Conservation (phyloP, 176 grass and related monocot genomes). For the Zizania latifolia region DNA sequence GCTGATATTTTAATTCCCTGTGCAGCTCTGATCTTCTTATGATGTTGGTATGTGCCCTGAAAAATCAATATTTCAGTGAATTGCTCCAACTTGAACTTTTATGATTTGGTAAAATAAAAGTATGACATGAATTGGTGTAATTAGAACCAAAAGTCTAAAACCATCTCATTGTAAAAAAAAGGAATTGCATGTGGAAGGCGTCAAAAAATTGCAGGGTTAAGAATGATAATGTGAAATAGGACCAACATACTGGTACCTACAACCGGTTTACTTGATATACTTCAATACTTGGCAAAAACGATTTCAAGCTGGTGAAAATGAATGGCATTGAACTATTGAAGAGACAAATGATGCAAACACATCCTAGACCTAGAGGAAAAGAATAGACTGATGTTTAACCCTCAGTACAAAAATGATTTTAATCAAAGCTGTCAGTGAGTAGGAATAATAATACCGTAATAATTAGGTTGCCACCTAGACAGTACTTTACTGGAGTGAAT, state of each 20-base stretch:
- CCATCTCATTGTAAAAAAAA: neutral
- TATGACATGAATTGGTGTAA: neutral
- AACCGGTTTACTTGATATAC: neutral
- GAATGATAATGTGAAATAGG: neutral
- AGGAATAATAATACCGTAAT: no score
- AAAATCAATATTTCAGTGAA: neutral
- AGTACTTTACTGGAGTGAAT: neutral
- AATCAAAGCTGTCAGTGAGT: neutral
- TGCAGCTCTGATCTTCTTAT: slow-evolving; percentile 85
- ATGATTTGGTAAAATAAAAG: no score
- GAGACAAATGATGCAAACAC: neutral
- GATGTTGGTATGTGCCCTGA: slow-evolving; percentile 77
- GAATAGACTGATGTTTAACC: neutral
- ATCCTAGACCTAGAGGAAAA: neutral
- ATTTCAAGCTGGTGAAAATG: neutral
- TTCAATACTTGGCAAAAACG: neutral
- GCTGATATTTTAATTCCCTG: slow-evolving; percentile 93
- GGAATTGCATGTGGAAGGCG: neutral
- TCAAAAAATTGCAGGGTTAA: neutral
- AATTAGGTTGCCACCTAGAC: neutral
- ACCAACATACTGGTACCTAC: neutral
- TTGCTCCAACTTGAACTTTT: slow-evolving; percentile 18
- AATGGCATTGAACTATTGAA: neutral
- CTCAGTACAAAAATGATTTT: slow-evolving; percentile 10
- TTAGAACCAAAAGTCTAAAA: neutral